Base-by-base conservation (phyloP, 2,329 filamentous ascomycete species). In the Emericellopsis cladophorae region DNA sequence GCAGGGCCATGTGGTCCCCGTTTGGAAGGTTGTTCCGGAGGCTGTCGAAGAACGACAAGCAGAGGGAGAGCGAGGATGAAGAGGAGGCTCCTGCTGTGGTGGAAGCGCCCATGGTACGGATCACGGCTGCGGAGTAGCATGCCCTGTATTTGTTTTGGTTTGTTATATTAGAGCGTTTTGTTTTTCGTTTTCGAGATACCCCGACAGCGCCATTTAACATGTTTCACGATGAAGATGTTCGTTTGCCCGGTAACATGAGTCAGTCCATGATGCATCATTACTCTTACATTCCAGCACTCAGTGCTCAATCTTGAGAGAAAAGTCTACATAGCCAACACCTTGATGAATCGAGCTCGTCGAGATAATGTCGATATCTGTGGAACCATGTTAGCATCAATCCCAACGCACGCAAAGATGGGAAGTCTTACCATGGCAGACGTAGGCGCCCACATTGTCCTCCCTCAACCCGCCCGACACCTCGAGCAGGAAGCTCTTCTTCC, bases 261-360 rank as follows among this genome's bases (percentile, higher is more conserved):
- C 24, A 26, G 7, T 9, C 12, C 26, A 9, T 29, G 3, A 29
- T 29, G 8, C 26, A 29, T 7, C 4, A 8, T 8, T 37, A 22
- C 10, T n/a, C n/a, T 22, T 24, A 9, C 14, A n/a, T 37, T 37
- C 26, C n/a, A 18, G 18, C 29, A n/a, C 22, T 50, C 54, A 61
- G 39, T 62, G 60, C 35, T 64, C 58, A 47, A 98, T 89, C 68
- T 98, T 98, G 50, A 98, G 70, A 5, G 89, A 95, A 59, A 95
- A 96, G 60, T 98, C 92, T 36, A 98, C 79, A 57, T 95, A 88
- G 24, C 84, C 78, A 4, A 93, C 87, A 3, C 92, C 90, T 65
- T 98, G 92, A 55, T 98, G 92, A 54, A 98, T 95, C 40, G 85
- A 90, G 58, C 89, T 95, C 35, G 90, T 95, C 35, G 89, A 95